Base-by-base conservation (phyloP, 192 early-diverging fungal genomes). In the Backusella tuberculispora region DNA sequence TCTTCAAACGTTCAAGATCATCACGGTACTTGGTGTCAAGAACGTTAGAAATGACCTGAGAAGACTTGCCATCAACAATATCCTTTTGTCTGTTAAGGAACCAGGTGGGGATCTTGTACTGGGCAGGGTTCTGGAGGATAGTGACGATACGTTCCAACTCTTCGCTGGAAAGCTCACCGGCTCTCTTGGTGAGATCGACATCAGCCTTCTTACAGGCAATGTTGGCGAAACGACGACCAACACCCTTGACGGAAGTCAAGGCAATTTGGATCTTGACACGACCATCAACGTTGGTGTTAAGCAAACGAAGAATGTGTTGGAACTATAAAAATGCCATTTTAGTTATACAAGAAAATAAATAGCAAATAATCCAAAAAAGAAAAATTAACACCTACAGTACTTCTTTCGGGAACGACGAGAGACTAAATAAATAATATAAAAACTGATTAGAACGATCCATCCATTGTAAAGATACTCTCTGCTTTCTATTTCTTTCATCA, bases 21-120 rank as follows among this genome's bases (percentile, higher is more conserved):
- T 98, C 96, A 95, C 97, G 96, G 85, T 96, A 88, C 88, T 93
- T 92, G 90, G 91, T 97, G 89, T 99, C 96, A 43, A 99, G 85
- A 72, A 81, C 85, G 91, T 99, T 99, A 79, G 97, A 92, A 78
- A 99, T 87, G 74, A 94, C 85, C 88, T 99, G 97, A 77, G 92
- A 90, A 93, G 93, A 96, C 87, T 95, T 96, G 84, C 96, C 96
- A 81, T 95, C 92, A 79, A 91, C 88, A 82, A 95, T 91, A 89
- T 99, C 95, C 93, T 98, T 99, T 88, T 98, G 96, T 85, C 95
- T 92, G 93, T 99, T 99, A 72, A 99, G 91, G 94, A 98, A 99
- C 97, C 97, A 99, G 87, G 94, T 88, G 74, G 97, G 97, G 88
- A 99, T 97, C 90, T 97, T 97, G 92, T 96, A 99, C 88, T 99